phyloP scores from a whole-genome alignment of 129 eudicot genomes.

The Solidago caesia region DNA sequence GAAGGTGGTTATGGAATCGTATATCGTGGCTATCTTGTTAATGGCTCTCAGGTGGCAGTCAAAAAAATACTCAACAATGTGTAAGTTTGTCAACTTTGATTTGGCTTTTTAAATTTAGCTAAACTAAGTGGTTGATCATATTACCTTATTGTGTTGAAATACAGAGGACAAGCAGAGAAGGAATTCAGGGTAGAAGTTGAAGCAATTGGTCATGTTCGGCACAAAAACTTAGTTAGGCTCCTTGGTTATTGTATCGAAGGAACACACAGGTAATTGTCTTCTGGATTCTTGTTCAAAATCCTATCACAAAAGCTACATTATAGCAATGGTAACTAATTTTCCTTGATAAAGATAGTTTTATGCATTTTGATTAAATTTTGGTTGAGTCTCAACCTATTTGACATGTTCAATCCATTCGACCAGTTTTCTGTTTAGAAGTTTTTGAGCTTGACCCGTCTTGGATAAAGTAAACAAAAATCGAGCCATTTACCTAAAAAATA shows the following conservation, averaged over 20 bases:
- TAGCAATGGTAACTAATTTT: background rate
- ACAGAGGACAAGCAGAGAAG: conserved; percentile 84
- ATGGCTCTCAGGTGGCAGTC: conserved; percentile 73
- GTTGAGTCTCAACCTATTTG: background rate
- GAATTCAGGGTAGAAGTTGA: conserved; percentile 82
- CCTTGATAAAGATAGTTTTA: background rate
- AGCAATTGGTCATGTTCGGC: conserved; percentile 89
- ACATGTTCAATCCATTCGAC: background rate
- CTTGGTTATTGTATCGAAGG: conserved; percentile 87
- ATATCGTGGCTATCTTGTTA: conserved; percentile 59
- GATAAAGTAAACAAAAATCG: background rate
- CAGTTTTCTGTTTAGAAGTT: background rate
- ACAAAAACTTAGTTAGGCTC: conserved; percentile 77
- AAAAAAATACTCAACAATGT: conserved; percentile 74
- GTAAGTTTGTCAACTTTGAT: conserved; percentile 39
- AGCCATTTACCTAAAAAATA: background rate
- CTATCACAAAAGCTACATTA: background rate
- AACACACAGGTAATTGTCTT: conserved; percentile 58
- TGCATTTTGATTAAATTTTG: background rate
- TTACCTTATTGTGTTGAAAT: background rate
- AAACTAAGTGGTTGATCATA: background rate
- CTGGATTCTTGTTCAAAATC: background rate
- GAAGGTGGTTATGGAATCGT: conserved; percentile 93
- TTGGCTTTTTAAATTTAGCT: background rate
- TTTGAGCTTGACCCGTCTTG: background rate